These are phyloP conservation scores for Barnettozyma sp. DNA, from an alignment of 805 yeast species.

Conservation along the genomic window DNA sequence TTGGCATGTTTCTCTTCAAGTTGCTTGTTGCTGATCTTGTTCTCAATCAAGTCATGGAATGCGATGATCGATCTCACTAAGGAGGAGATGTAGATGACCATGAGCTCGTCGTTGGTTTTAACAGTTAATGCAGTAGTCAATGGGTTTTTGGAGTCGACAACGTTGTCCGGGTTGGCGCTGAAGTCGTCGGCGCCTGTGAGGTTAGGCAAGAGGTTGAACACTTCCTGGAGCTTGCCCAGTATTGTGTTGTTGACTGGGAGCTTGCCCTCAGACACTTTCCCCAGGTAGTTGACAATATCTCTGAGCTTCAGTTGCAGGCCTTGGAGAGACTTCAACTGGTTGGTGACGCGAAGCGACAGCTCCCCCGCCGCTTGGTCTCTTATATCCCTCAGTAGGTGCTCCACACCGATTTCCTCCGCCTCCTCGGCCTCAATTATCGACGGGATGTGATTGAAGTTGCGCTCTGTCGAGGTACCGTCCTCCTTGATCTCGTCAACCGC, in stretches of 20 bases:
- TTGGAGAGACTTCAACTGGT: constrained; percentile 79
- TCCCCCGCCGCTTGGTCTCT: constrained; percentile 96
- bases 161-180: constrained; percentile 19
- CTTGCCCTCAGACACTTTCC: constrained; percentile 59
- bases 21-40: constrained; percentile 78
- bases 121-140: constrained; percentile 78
- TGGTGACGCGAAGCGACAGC: constrained; percentile 77
- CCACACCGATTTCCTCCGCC: constrained; percentile 99
- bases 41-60: constrained; percentile 93
- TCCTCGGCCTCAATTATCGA: constrained; percentile 94
- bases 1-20: constrained; percentile 25
- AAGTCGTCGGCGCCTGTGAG: constrained; percentile 37
- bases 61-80: constrained; percentile 92
- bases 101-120: constrained; percentile 92
- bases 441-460: constrained; percentile 90
- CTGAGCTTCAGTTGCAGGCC: constrained; percentile 75
- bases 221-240: constrained; percentile 88
- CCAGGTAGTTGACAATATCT: constrained; percentile 73
- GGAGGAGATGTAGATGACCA: constrained; percentile 86
- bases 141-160: constrained; percentile 36
- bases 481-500: constrained; percentile 94
- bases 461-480: constrained; percentile 89
- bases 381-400: constrained; percentile 87
- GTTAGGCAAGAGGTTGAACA: constrained; percentile 88
- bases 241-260: constrained; percentile 88